These are phyloP conservation scores for Meyerozyma carpophila DNA, from an alignment of 1,139 yeast species.

Conservation along the genomic window DNA sequence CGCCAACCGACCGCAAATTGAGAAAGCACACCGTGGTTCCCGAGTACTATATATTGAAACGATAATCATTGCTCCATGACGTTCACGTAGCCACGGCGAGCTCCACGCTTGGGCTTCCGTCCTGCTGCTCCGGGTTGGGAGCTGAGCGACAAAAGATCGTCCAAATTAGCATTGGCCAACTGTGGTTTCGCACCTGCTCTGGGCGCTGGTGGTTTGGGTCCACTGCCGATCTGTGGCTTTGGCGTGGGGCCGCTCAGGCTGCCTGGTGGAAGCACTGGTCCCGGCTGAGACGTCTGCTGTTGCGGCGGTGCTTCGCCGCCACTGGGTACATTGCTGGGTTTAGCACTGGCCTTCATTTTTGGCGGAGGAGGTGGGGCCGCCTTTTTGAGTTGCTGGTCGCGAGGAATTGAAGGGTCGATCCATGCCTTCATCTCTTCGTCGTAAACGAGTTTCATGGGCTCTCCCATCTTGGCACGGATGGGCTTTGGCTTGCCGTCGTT, in stretches of 20 bases:
- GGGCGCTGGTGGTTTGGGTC: slow-evolving; percentile 5
- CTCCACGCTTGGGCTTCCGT: slow-evolving; percentile 59
- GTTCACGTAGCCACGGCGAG: slow-evolving; percentile 71
- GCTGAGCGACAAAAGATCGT: slow-evolving; percentile 57
- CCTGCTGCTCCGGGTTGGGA: slow-evolving; percentile 31
- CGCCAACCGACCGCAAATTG: slow-evolving; percentile 39
- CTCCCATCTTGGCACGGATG: slow-evolving; percentile 81
- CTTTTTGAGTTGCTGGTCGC: slow-evolving; percentile 61
- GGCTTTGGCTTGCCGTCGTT: slow-evolving; percentile 67
- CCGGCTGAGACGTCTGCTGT: slow-evolving; percentile 19
- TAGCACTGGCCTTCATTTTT: slow-evolving; percentile 25
- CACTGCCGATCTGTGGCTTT: not conserved
- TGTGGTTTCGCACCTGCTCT: slow-evolving; percentile 7
- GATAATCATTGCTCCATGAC: slow-evolving; percentile 47
- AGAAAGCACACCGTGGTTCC: slow-evolving; percentile 40
- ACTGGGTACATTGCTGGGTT: slow-evolving; percentile 12
- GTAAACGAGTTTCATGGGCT: slow-evolving; percentile 60
- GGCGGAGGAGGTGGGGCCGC: slow-evolving; percentile 78
- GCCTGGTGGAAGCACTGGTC: slow-evolving; percentile 4
- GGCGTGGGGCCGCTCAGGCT: too few relatives aligned
- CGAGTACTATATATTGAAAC: slow-evolving; percentile 22
- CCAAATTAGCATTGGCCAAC: slow-evolving; percentile 52
- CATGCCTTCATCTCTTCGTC: slow-evolving; percentile 85
- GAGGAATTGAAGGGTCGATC: slow-evolving; percentile 69
- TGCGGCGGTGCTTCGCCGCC: slow-evolving; percentile 8